Evolutionary conservation across 345 rosid species (phyloP), one percentile per base, ranked within the genome.

Genomic region (Eucalyptus guilfoylei): DNA sequence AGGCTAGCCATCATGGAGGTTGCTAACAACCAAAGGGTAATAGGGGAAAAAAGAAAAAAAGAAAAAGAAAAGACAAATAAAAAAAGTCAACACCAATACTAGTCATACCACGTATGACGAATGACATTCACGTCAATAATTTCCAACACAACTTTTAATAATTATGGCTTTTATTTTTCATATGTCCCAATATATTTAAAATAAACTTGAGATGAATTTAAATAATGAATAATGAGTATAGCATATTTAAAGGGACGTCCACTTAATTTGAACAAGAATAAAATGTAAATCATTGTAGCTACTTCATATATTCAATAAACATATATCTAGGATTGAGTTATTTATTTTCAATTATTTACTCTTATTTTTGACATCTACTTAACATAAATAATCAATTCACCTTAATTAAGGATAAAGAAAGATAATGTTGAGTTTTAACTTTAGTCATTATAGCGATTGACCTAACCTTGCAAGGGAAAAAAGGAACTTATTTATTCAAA

Each of bases 81-180:
- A 24, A 23, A 23, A 52, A 3, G 2, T 52, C 1, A 52, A 8
- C 0, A 52, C 8, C 21, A 52, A 52, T 1, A 52, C 1, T 52
- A 0, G 1, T 0, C 13, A 55, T 55, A 55, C 6, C 1, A 10
- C 1, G 3, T 55, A 10, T 24, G 0, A 55, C 6, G 2, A 0
- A 23, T 0, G 0, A 1, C 1, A 0, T 24, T 24, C 13, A 55
- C 0, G 6, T 55, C 30, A 55, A 23, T 0, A 24, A 21, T 55
- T 24, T 64, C 5, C 0, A 1, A 17, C 19, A 64, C 0, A n/a
- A 64, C 3, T 64, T n/a, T 64, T n/a, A n/a, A 30, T 30, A 14
- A 3, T 62, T 4, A 30, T 62, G 19, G 16, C 34, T 62, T 62
- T 62, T 62, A 7, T 52, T 52, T 64, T 64, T 64, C 76, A n/a